phyloP scores from a whole-genome alignment of 2,329 filamentous ascomycete genomes.

The Teratosphaeria pseudoeucalypti region DNA sequence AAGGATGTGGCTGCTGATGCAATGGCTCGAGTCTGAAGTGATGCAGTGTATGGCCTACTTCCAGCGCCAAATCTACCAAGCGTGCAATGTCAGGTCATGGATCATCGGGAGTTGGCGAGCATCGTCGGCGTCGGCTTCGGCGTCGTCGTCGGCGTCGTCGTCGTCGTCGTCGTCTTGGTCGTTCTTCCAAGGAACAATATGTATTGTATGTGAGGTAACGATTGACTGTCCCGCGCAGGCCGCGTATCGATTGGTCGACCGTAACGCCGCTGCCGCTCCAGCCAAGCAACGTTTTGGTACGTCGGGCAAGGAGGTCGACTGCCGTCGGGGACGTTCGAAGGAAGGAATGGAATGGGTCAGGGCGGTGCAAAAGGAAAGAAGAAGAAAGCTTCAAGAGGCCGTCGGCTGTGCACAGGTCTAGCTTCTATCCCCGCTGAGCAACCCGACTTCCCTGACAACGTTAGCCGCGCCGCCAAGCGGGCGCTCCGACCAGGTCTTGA shows the following conservation, averaged over 20 bases:
- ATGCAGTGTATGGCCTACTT: slow-evolving; percentile 6
- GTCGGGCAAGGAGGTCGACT: slow-evolving; percentile 7
- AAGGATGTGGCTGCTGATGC: slow-evolving; percentile 1
- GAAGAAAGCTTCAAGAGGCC: not conserved
- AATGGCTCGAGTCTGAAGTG: slow-evolving; percentile 3
- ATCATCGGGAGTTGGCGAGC: slow-evolving; percentile 2
- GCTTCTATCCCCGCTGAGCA: slow-evolving; percentile 1
- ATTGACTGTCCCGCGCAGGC: not conserved
- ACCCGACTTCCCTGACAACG: slow-evolving; percentile 1
- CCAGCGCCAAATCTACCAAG: slow-evolving; percentile 1
- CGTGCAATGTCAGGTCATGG: not conserved
- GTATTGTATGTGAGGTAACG: not conserved
- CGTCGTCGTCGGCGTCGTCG: not conserved
- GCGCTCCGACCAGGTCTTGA: not conserved
- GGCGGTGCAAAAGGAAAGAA: not conserved
- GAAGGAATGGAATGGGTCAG: not conserved
- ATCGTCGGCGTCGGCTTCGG: not conserved
- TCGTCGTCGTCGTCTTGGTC: not conserved
- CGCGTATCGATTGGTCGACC: not conserved
- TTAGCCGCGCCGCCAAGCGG: slow-evolving; percentile 1
- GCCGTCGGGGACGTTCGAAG: slow-evolving; percentile 2
- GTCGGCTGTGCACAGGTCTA: not conserved
- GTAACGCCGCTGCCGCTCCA: slow-evolving; percentile 1
- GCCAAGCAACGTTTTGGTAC: not conserved
- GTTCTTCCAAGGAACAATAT: not conserved